phyloP scores from a whole-genome alignment of 2,329 filamentous ascomycete species.

The Microcyclospora pomicola region DNA sequence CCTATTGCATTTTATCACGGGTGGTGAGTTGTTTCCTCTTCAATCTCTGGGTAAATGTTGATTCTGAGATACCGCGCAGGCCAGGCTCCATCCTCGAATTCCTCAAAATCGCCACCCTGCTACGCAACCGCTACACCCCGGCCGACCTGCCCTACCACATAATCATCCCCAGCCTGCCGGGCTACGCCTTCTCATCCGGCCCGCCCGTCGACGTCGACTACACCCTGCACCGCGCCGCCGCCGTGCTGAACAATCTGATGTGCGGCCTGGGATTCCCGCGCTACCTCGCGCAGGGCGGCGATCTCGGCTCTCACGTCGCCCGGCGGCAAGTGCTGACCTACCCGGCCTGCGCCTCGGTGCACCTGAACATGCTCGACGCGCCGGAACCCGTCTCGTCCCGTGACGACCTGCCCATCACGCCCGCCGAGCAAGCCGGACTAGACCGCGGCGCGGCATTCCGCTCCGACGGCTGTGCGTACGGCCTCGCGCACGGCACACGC shows the following conservation, averaged over 20 bases:
- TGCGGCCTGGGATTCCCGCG: slow-evolving; percentile 36
- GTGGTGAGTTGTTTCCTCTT: slow-evolving; percentile 11
- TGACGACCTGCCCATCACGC: slow-evolving; percentile 10
- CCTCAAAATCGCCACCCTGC: slow-evolving; percentile 13
- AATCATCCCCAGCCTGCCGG: slow-evolving; percentile 39
- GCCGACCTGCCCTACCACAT: slow-evolving; percentile 41
- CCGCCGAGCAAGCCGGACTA: slow-evolving; percentile 10
- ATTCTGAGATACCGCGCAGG: not conserved
- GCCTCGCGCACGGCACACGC: slow-evolving; percentile 38
- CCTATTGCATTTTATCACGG: slow-evolving; percentile 25
- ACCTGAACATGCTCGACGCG: slow-evolving; percentile 12
- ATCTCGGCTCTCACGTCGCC: slow-evolving; percentile 34
- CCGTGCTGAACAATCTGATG: slow-evolving; percentile 38
- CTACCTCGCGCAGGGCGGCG: slow-evolving; percentile 43
- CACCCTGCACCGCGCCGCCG: slow-evolving; percentile 23
- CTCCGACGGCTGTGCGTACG: slow-evolving; percentile 35
- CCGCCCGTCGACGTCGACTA: slow-evolving; percentile 34
- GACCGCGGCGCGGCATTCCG: slow-evolving; percentile 27
- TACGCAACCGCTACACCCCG: slow-evolving; percentile 31
- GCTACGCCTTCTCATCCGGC: slow-evolving; percentile 35
- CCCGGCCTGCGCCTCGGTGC: slow-evolving; percentile 11
- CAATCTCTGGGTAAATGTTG: not conserved
- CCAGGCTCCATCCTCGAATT: slow-evolving; percentile 25
- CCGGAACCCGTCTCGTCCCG: not conserved
- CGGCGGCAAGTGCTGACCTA: slow-evolving; percentile 21